phyloP scores from a whole-genome alignment of 169 alveolate genomes.

The Theileria sp. region DNA sequence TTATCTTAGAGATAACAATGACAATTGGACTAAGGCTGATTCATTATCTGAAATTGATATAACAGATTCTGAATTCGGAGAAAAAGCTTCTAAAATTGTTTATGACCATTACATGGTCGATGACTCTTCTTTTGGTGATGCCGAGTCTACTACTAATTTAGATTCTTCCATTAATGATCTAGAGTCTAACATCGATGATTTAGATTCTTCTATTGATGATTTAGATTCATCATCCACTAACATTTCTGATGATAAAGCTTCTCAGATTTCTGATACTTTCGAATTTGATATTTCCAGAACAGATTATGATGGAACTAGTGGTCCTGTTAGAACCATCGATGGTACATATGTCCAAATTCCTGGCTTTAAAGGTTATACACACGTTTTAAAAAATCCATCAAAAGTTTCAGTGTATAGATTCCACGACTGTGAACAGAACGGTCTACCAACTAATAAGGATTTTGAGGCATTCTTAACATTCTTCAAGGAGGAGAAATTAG shows the following conservation, averaged over 20 bases:
- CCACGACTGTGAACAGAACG: neutral
- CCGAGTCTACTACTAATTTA: neutral
- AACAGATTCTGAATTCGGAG: neutral
- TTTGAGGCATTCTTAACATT: neutral
- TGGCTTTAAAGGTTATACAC: neutral
- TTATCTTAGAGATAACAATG: neutral
- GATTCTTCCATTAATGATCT: neutral
- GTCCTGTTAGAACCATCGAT: neutral
- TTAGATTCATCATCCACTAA: neutral
- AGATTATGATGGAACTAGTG: neutral
- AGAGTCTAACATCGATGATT: neutral
- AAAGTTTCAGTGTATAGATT: neutral
- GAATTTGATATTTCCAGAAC: conserved; percentile 3
- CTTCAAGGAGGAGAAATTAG: neutral
- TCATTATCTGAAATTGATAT: neutral
- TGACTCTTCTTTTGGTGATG: neutral
- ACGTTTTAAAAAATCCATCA: neutral
- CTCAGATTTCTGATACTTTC: neutral
- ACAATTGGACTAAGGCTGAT: neutral
- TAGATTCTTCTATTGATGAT: neutral
- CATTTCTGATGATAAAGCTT: neutral
- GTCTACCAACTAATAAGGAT: neutral
- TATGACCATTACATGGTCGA: neutral
- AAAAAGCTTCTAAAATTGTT: neutral
- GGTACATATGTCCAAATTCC: neutral